These are phyloP conservation scores for Puccinia horiana DNA, from an alignment of 1,284 basidiomycete species.

Conservation along the genomic window DNA sequence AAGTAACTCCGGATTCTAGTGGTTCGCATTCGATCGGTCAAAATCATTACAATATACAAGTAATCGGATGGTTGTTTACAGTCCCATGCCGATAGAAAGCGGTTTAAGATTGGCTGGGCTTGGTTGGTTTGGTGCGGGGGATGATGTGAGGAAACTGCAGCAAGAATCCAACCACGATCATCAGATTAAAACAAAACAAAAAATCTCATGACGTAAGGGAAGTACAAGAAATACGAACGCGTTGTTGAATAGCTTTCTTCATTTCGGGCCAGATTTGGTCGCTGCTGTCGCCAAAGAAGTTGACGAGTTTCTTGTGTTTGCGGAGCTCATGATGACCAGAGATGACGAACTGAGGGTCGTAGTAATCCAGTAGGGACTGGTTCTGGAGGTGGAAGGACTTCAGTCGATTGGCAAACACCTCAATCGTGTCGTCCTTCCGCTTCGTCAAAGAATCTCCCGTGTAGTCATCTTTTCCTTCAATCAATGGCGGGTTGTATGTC, in stretches of 20 bases:
- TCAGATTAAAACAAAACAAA: background rate
- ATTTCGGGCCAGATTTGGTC: conserved; percentile 91
- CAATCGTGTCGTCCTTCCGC: conserved; percentile 88
- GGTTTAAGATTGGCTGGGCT: background rate
- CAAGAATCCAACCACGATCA: background rate
- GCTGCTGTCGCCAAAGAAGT: conserved; percentile 76
- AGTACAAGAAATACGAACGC: background rate
- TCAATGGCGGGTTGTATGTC: conserved; percentile 74
- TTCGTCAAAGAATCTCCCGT: conserved; percentile 88
- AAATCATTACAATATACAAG: too few species aligned
- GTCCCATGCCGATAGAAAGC: background rate
- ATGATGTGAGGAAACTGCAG: conserved; percentile 13
- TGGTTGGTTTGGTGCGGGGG: background rate
- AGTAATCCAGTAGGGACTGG: conserved; percentile 80
- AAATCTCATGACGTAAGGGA: background rate
- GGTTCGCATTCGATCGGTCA: background rate
- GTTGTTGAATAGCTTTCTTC: conserved; percentile 63
- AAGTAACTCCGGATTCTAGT: background rate
- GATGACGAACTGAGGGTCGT: conserved; percentile 63
- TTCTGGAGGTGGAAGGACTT: conserved; percentile 82
- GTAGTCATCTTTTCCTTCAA: conserved; percentile 81
- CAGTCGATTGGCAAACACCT: conserved; percentile 78
- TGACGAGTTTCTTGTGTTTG: conserved; percentile 63
- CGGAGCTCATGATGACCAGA: conserved; percentile 1
- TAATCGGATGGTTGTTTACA: too few species aligned